A percentile compares a stretch with the other conserved stretches of the same genome.
phyloP scores from a whole-genome alignment of 495 filamentous ascomycete species.

The Glutinoglossum americanum region DNA sequence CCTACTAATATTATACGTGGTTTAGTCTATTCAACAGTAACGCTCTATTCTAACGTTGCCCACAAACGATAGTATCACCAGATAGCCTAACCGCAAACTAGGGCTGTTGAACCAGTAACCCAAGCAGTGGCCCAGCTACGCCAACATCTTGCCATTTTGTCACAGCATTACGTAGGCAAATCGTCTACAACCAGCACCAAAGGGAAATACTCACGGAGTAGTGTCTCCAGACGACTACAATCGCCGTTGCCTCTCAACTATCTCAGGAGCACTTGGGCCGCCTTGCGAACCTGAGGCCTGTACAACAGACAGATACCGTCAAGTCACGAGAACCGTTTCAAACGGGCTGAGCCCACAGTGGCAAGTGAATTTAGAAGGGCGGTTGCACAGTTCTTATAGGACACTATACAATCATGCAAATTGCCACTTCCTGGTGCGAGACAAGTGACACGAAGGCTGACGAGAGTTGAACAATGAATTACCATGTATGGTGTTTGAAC shows the following conservation, averaged over 20 bases:
- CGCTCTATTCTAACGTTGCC: background rate
- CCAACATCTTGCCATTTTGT: too few relatives aligned
- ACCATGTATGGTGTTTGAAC: too few relatives aligned
- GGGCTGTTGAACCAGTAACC: background rate
- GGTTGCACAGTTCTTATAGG: too few relatives aligned
- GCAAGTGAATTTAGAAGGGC: too few relatives aligned
- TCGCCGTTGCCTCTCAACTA: background rate
- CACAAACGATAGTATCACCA: background rate
- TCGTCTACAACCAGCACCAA: background rate
- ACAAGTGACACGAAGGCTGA: too few relatives aligned
- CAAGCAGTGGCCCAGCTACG: background rate
- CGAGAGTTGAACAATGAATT: too few relatives aligned
- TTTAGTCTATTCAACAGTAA: background rate
- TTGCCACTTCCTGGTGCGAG: too few relatives aligned
- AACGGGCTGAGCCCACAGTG: background rate
- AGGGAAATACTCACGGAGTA: background rate
- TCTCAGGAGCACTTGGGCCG: background rate
- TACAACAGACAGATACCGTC: background rate
- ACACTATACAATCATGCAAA: too few relatives aligned
- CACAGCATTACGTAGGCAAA: background rate
- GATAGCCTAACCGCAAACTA: background rate
- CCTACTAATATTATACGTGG: background rate
- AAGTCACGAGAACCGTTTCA: background rate
- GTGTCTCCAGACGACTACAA: background rate
- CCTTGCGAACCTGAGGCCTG: background rate